Evolutionary conservation across 139 green algal genomes (phyloP), one percentile per base, ranked within the genome.

Genomic region (Chara braunii): DNA sequence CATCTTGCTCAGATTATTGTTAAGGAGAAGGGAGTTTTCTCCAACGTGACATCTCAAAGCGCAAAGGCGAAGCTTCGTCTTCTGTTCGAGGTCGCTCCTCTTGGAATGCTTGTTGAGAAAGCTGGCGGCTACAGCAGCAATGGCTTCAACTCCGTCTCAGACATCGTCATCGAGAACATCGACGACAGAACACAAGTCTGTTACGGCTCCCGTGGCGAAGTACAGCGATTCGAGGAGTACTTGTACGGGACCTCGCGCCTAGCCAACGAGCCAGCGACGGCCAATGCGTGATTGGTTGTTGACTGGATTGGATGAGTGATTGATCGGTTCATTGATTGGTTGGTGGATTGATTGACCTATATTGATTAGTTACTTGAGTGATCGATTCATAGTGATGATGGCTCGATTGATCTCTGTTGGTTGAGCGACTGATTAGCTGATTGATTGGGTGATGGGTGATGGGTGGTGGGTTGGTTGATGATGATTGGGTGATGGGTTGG

Each of bases 1-100:
- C n/a, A n/a, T n/a, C n/a, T n/a, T n/a, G n/a, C 23, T 26, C 75
- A 83, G 72, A 81, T 83, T 68, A 66, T 79, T 14, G 50, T 77
- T 23, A 83, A 83, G 77, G 64, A 83, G 67, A 72, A 69, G 65
- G 79, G 79, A 40, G 68, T 85, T 3, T 85, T 85, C 79, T 68
- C 36, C 52, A 83, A 85, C 58, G 72, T 68, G 24, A 79, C 64
- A 23, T 85, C 79, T 22, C 43, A 51, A 5, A 63, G n/a, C 40
- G 82, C 76, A 35, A 81, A 81, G 51, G 77, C 78, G 11, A 84
- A 84, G 78, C 64, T 84, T 11, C 77, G 79, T 22, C 65, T 85
- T 32, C 55, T 77, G 32, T 85, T 85, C 50, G 79, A 85, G 72
- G 77, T 80, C 37, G 64, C 77, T 3, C 79, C 79, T 29, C 81